Conservation (phyloP, 2,329 filamentous ascomycete species). For the Xylariomycetidae sp. region DNA sequence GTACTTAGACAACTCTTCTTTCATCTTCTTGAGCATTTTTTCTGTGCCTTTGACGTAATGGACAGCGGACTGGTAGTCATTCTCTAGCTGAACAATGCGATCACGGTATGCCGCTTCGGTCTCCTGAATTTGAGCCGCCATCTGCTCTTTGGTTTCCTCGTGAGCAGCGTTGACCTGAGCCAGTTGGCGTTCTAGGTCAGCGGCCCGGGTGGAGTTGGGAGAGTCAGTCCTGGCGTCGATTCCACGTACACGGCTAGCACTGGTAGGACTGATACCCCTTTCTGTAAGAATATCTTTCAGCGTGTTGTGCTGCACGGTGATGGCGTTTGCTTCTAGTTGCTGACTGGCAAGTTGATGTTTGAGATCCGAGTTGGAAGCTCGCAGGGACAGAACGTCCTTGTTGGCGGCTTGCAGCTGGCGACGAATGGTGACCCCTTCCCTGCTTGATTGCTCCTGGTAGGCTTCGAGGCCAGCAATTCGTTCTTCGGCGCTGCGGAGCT, state of each 20-base stretch:
- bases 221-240: conserved; percentile 72
- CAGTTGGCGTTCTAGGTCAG: conserved; percentile 85
- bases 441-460: conserved; percentile 94
- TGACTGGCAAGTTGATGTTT: conserved; percentile 79
- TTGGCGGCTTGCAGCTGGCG: conserved; percentile 83
- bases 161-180: conserved; percentile 72
- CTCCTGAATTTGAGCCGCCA: conserved; percentile 77
- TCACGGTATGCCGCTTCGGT: conserved; percentile 88
- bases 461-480: conserved; percentile 93
- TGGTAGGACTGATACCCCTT: conserved; percentile 76
- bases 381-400: conserved; percentile 77
- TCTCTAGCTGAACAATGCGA: conserved; percentile 89
- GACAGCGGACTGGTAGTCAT: conserved; percentile 95
- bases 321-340: conserved; percentile 89
- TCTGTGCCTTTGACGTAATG: conserved; percentile 98
- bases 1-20: conserved; percentile 90
- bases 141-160: conserved; percentile 75
- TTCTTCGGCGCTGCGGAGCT: conserved; percentile 88
- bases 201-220: conserved; percentile 73
- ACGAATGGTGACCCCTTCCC: conserved; percentile 84
- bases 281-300: conserved; percentile 90
- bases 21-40: conserved; percentile 98
- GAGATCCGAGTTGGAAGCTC: conserved; percentile 75
- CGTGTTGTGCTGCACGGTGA: conserved; percentile 86
- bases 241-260: conserved; percentile 65